Evolutionary conservation across 345 rosid species (phyloP).

Genomic region (Eutrema yunnanense): DNA sequence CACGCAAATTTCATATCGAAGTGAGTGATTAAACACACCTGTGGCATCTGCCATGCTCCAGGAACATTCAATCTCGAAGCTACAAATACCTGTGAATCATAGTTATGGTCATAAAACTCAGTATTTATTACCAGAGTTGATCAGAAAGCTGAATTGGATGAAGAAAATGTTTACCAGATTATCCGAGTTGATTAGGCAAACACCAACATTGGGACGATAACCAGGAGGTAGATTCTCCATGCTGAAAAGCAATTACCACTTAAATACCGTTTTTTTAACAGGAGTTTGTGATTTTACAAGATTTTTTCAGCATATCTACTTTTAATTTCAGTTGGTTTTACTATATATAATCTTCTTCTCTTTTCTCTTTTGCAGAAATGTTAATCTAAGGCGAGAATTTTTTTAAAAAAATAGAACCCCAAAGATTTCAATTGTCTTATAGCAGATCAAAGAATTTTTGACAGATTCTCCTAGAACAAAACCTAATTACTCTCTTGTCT

Average conservation of each 20-base stretch:
- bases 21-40: conserved; percentile 39
- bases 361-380: background rate
- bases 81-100: conserved; percentile 68
- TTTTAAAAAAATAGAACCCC: no score
- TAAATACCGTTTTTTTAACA: background rate
- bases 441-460: background rate
- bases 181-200: conserved; percentile 87
- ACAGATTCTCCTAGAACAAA: background rate
- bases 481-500: background rate
- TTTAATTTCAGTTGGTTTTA: background rate
- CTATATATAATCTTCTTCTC: background rate
- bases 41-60: conserved; percentile 99
- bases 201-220: conserved; percentile 97
- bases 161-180: conserved; percentile 47
- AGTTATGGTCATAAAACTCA: background rate
- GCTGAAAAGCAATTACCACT: conserved; percentile 1
- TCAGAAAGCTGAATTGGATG: background rate
- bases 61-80: conserved; percentile 97
- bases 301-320: background rate
- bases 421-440: background rate
- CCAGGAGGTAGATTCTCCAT: conserved; percentile 91
- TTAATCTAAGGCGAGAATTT: background rate
- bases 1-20: no score
- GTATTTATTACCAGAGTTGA: background rate
- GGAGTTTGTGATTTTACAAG: background rate